Conservation (phyloP, 495 filamentous ascomycete genomes). For the Hypoxylon cercidicola region DNA sequence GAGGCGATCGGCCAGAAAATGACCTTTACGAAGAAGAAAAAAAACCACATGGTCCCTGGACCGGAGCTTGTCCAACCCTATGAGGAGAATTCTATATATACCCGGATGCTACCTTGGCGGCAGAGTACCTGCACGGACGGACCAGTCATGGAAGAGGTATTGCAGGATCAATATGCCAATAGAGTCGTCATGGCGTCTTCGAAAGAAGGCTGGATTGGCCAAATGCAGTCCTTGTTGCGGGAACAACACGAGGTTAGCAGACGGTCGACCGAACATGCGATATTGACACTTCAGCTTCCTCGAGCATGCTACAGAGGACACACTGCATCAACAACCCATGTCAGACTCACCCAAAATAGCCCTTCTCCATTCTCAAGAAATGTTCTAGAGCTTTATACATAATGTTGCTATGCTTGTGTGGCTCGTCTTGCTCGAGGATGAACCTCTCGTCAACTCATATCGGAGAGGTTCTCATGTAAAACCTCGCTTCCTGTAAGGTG, state of each 20-base stretch:
- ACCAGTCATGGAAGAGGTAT: conserved; percentile 23
- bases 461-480: conserved; percentile 14
- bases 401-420: neutral
- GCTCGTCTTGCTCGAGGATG: neutral
- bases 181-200: conserved; percentile 24
- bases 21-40: conserved; percentile 7
- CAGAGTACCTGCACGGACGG: conserved; percentile 28
- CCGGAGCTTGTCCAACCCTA: conserved; percentile 30
- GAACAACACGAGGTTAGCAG: conserved; percentile 28
- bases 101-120: conserved; percentile 47
- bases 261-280: conserved; percentile 13
- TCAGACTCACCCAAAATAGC: conserved; percentile 10
- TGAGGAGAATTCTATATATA: conserved; percentile 44
- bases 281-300: conserved; percentile 21
- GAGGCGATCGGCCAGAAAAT: conserved; percentile 14
- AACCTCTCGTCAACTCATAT: conserved; percentile 3
- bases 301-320: conserved; percentile 8
- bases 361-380: neutral
- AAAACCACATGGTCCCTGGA: conserved; percentile 28
- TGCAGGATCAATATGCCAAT: conserved; percentile 15
- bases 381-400: neutral
- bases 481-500: conserved; percentile 3
- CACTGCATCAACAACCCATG: conserved; percentile 15
- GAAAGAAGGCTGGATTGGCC: conserved; percentile 28
- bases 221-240: conserved; percentile 15